These are phyloP conservation scores for Veloboletus limbatus DNA, from an alignment of 1,284 basidiomycete species.

Conservation along the genomic window DNA sequence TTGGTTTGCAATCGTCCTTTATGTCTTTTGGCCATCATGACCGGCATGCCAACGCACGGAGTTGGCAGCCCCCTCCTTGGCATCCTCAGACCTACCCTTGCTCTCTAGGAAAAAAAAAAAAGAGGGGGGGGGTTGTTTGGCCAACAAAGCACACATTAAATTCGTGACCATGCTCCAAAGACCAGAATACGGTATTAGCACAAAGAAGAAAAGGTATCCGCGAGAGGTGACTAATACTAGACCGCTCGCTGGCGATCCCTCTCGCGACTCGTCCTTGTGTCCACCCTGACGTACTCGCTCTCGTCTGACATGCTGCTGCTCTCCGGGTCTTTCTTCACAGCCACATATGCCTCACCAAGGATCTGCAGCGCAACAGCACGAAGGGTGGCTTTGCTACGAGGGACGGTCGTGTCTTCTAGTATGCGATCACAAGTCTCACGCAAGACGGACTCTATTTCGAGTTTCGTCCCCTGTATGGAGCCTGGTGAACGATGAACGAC, in stretches of 20 bases:
- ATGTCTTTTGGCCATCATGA: no score
- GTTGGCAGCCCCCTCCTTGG: no score
- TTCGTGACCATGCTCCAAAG: slow-evolving; percentile 6
- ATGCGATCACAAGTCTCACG: slow-evolving; percentile 92
- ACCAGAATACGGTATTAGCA: not conserved
- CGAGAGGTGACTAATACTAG: slow-evolving; percentile 10
- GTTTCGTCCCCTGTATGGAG: slow-evolving; percentile 74
- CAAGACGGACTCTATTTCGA: slow-evolving; percentile 92
- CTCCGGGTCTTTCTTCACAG: slow-evolving; percentile 66
- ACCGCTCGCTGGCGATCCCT: slow-evolving; percentile 31
- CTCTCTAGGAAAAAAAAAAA: no score
- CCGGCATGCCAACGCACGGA: no score
- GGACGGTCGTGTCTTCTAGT: slow-evolving; percentile 55
- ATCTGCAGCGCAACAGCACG: slow-evolving; percentile 83
- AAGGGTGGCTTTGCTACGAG: slow-evolving; percentile 63
- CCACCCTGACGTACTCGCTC: slow-evolving; percentile 80
- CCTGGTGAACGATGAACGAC: not conserved
- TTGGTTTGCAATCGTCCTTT: no score
- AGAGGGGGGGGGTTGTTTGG: no score
- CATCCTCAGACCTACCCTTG: no score
- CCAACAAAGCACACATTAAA: slow-evolving; percentile 1
- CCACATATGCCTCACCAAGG: slow-evolving; percentile 73
- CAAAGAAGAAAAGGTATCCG: not conserved
- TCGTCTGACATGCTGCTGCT: slow-evolving; percentile 44
- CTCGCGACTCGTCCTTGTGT: slow-evolving; percentile 64